Evolutionary conservation across 768 basidiomycete species (phyloP).

Genomic region (Glaciozyma martinii): DNA sequence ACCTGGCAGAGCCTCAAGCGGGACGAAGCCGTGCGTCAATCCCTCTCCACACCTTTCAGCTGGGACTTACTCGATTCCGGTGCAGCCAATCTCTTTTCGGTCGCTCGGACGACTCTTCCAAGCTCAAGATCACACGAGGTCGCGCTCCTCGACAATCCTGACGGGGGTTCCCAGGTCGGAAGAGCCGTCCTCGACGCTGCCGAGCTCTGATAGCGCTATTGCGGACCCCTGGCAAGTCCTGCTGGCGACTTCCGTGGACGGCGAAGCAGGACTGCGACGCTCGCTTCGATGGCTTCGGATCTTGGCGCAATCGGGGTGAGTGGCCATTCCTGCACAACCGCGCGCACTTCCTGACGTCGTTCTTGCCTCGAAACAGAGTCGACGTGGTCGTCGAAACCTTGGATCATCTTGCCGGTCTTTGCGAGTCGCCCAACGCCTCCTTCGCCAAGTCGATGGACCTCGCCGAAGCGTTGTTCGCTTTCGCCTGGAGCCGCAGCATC

Average conservation of each 20-base stretch:
- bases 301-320: constrained; percentile 52
- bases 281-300: constrained; percentile 55
- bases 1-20: neutral
- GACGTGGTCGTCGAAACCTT: neutral
- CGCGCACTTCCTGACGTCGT: neutral
- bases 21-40: neutral
- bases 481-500: neutral
- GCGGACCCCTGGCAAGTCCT: constrained; percentile 55
- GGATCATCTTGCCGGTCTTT: neutral
- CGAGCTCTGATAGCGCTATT: constrained; percentile 22
- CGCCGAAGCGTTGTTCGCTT: neutral
- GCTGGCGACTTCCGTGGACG: constrained; percentile 44
- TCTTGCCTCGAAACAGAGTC: neutral
- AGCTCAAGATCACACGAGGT: neutral
- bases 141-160: neutral
- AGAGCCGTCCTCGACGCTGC: neutral
- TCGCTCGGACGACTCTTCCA: neutral
- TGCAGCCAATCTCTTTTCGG: neutral
- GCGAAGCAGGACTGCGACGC: constrained; percentile 44
- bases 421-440: neutral
- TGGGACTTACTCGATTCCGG: neutral
- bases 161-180: neutral
- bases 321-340: neutral
- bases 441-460: neutral
- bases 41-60: constrained; percentile 33